These are phyloP conservation scores for Chalaropsis ovoidea DNA, from an alignment of 2,329 filamentous ascomycete genomes.

Conservation along the genomic window DNA sequence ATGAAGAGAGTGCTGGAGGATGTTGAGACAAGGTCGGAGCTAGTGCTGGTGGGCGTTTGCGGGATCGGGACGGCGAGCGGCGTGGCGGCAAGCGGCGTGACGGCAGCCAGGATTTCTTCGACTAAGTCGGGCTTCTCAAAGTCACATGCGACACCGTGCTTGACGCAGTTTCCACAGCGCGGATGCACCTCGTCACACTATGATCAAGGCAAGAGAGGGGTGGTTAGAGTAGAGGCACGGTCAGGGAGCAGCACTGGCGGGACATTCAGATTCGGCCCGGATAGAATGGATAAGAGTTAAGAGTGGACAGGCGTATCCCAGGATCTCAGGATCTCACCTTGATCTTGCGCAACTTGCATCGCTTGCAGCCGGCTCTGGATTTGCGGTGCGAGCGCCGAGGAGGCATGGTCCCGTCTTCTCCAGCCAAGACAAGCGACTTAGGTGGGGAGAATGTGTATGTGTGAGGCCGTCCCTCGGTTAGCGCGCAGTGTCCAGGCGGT, in stretches of 20 bases:
- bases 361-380: conserved; percentile 54
- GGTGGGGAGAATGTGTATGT: not conserved
- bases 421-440: not conserved
- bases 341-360: conserved; percentile 59
- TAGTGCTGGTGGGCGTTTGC: conserved; percentile 27
- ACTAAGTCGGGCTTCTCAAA: conserved; percentile 46
- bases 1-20: conserved; percentile 18
- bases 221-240: not conserved
- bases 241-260: too few species aligned
- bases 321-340: conserved; percentile 53
- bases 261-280: not conserved
- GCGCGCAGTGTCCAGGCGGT: not conserved
- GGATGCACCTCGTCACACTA: conserved; percentile 59
- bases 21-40: conserved; percentile 25
- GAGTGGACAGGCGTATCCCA: too few species aligned
- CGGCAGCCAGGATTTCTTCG: conserved; percentile 37
- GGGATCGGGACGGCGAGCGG: conserved; percentile 27
- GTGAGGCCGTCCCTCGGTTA: not conserved
- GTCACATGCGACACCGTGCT: conserved; percentile 57
- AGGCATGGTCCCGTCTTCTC: conserved; percentile 40
- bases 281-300: not conserved
- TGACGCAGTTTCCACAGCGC: conserved; percentile 54
- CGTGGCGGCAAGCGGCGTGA: conserved; percentile 29
- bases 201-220: conserved; percentile 16
- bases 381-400: conserved; percentile 60